phyloP scores from a whole-genome alignment of 345 rosid species.

The Populus davidiana region DNA sequence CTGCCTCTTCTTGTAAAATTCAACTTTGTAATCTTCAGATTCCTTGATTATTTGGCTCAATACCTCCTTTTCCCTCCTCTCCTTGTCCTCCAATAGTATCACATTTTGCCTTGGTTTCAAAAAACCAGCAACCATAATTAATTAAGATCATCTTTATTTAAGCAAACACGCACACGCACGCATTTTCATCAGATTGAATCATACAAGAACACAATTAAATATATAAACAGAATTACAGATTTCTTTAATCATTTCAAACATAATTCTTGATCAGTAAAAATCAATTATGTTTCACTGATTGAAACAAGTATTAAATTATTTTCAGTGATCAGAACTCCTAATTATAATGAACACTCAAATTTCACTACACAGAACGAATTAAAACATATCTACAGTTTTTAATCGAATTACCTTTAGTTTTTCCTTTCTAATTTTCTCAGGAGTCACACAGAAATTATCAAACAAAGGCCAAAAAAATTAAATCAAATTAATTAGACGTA shows the following conservation, averaged over 20 bases:
- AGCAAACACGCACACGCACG: not conserved
- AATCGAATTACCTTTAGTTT: not conserved
- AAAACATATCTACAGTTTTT: not conserved
- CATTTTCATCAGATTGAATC: not conserved
- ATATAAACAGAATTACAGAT: not conserved
- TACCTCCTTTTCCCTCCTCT: slow-evolving; percentile 64
- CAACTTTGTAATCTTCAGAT: slow-evolving; percentile 60
- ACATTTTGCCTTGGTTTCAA: slow-evolving; percentile 51
- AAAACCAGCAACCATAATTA: slow-evolving; percentile 5
- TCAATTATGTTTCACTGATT: not conserved
- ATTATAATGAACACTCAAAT: not conserved
- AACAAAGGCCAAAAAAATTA: not conserved
- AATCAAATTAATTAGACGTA: slow-evolving; percentile 22
- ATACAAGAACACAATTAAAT: not conserved
- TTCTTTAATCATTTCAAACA: not conserved
- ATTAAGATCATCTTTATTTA: not conserved
- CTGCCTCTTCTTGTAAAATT: slow-evolving; percentile 57
- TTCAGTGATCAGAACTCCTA: not conserved
- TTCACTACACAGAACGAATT: not conserved
- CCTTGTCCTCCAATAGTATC: slow-evolving; percentile 67
- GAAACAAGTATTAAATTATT: not conserved
- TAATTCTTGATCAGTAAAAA: not conserved
- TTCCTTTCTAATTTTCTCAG: not conserved
- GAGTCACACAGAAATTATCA: too few species aligned
- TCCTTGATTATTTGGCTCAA: slow-evolving; percentile 58